Percentiles rank a stretch among this genome's conserved stretches.
Evolutionary conservation across 2,329 filamentous ascomycete genomes (phyloP).

Genomic region (Colletotrichum higginsianum): DNA sequence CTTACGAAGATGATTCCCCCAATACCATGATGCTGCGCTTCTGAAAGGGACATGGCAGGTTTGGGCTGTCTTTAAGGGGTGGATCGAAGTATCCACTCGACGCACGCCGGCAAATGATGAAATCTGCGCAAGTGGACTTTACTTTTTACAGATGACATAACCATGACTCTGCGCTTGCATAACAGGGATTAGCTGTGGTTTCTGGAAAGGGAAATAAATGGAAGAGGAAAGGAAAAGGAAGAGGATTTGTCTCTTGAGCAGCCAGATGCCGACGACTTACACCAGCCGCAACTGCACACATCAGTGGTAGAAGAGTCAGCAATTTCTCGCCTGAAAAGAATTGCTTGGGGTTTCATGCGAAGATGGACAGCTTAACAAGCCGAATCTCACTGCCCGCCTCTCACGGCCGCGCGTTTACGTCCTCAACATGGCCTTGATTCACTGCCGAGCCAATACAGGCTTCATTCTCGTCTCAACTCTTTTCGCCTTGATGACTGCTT

Average conservation of each 20-base stretch:
- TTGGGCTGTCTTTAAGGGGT: too few relatives aligned
- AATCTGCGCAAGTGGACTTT: too few relatives aligned
- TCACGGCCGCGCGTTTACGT: not conserved
- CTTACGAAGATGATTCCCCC: not conserved
- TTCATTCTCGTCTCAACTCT: not conserved
- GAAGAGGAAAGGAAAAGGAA: too few relatives aligned
- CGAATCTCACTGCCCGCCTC: not conserved
- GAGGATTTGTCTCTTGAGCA: not conserved
- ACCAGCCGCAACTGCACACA: not conserved
- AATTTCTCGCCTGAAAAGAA: not conserved
- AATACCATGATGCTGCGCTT: too few relatives aligned
- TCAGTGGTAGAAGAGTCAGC: not conserved
- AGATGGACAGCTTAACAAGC: not conserved
- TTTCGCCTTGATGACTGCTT: not conserved
- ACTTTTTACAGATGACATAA: too few relatives aligned
- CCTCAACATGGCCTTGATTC: not conserved
- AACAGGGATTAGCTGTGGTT: too few relatives aligned
- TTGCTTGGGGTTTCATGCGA: not conserved
- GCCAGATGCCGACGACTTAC: too few relatives aligned
- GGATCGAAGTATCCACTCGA: too few relatives aligned
- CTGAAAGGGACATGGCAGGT: too few relatives aligned
- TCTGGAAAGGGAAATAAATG: too few relatives aligned
- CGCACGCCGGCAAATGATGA: too few relatives aligned
- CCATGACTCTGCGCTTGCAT: too few relatives aligned
- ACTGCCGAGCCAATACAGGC: not conserved